These are phyloP conservation scores for Aspergillus spinulosporus DNA, from an alignment of 2,329 filamentous ascomycete species.

Conservation along the genomic window DNA sequence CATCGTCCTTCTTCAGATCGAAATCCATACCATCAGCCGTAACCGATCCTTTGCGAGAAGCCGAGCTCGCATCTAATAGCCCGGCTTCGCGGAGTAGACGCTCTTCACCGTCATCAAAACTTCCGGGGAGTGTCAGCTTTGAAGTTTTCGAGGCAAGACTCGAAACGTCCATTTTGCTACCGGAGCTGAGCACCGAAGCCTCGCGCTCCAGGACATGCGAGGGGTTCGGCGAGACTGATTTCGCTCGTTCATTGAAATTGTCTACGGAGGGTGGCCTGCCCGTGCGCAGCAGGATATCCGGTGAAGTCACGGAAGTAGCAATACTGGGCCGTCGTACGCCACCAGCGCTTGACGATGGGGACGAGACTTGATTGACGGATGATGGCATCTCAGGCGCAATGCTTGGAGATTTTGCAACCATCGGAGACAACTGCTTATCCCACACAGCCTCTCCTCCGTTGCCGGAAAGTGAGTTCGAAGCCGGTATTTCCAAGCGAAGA, in stretches of 20 bases:
- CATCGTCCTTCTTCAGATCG: slow-evolving; percentile 41
- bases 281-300: slow-evolving; percentile 28
- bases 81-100: slow-evolving; percentile 68
- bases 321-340: slow-evolving; percentile 36
- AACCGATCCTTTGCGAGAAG: slow-evolving; percentile 42
- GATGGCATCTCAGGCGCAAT: slow-evolving; percentile 17
- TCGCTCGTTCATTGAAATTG: slow-evolving; percentile 30
- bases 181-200: slow-evolving; percentile 41
- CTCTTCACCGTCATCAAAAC: slow-evolving; percentile 66
- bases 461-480: slow-evolving; percentile 18
- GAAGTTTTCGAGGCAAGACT: slow-evolving; percentile 38
- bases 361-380: slow-evolving; percentile 24
- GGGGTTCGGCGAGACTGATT: slow-evolving; percentile 28
- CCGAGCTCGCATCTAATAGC: slow-evolving; percentile 54
- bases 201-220: slow-evolving; percentile 36
- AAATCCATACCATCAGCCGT: slow-evolving; percentile 46
- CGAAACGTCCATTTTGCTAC: slow-evolving; percentile 38
- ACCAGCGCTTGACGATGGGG: slow-evolving; percentile 26
- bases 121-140: slow-evolving; percentile 36
- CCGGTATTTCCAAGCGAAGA: slow-evolving; percentile 21
- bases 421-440: slow-evolving; percentile 19
- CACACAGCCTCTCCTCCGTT: slow-evolving; percentile 11
- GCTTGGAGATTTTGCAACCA: slow-evolving; percentile 17
- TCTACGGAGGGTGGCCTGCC: slow-evolving; percentile 33
- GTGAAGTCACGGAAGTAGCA: slow-evolving; percentile 34